phyloP scores from a whole-genome alignment of 495 filamentous ascomycete species.

The Jackrogersella multiformis region DNA sequence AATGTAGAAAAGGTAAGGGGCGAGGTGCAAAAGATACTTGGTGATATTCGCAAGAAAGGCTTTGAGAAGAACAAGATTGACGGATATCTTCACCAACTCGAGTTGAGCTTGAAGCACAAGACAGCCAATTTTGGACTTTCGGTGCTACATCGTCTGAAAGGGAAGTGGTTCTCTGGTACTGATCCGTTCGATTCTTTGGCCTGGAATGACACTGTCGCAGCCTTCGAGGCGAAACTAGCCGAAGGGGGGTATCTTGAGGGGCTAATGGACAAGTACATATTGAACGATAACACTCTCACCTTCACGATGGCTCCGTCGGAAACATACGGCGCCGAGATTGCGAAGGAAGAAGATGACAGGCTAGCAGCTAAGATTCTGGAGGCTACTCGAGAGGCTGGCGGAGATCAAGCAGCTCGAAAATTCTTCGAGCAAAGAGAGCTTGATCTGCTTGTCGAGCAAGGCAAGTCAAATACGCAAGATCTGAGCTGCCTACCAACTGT shows the following conservation, averaged over 20 bases:
- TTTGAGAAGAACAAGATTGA: constrained; percentile 91
- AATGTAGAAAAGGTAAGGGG: constrained; percentile 80
- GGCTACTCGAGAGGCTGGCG: constrained; percentile 71
- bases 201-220: constrained; percentile 85
- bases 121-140: constrained; percentile 93
- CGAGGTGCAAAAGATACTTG: constrained; percentile 73
- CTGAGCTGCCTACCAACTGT: constrained; percentile 88
- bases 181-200: constrained; percentile 90
- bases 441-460: constrained; percentile 83
- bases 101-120: constrained; percentile 91
- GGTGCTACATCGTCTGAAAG: constrained; percentile 85
- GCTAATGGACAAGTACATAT: constrained; percentile 86
- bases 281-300: constrained; percentile 84
- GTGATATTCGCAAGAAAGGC: constrained; percentile 71
- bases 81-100: constrained; percentile 91
- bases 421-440: constrained; percentile 77
- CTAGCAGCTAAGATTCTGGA: constrained; percentile 75
- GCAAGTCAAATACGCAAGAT: constrained; percentile 81
- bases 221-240: constrained; percentile 77
- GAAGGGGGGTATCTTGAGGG: constrained; percentile 82
- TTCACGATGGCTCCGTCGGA: constrained; percentile 93
- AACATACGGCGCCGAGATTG: constrained; percentile 75
- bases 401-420: constrained; percentile 72
- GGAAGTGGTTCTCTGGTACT: constrained; percentile 92
- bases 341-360: constrained; percentile 76